Conservation (phyloP, 169 alveolate species). For the Plasmodium falciparum region DNA sequence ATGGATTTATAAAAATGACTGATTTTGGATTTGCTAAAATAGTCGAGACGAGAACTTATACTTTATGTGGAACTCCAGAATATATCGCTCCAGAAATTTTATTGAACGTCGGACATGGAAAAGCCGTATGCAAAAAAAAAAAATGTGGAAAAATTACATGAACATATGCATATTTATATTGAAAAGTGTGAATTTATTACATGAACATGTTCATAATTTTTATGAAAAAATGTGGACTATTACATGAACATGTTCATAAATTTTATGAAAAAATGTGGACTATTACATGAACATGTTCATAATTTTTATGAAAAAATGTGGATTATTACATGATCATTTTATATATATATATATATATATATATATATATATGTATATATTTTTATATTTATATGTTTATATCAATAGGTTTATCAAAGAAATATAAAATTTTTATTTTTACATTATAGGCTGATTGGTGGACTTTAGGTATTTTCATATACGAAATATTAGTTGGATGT, state of each 20-base stretch:
- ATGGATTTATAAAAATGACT: slow-evolving; percentile 97
- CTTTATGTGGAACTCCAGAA: slow-evolving; percentile 99
- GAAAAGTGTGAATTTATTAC: too few relatives aligned
- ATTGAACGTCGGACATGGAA: slow-evolving; percentile 95
- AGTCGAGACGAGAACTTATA: slow-evolving; percentile 96
- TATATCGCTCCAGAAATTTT: slow-evolving; percentile 99
- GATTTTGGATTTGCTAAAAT: slow-evolving; percentile 99
- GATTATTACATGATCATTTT: not conserved
- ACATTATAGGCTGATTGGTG: slow-evolving; percentile 93
- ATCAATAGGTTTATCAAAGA: too few relatives aligned
- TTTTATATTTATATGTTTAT: too few relatives aligned
- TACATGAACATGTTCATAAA: not conserved
- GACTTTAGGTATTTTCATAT: slow-evolving; percentile 98
- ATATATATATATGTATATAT: not conserved
- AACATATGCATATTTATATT: not conserved
- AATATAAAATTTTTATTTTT: not conserved
- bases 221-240: too few relatives aligned
- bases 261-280: not conserved
- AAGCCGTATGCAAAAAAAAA: slow-evolving; percentile 88
- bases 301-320: not conserved
- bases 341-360: not conserved
- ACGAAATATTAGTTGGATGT: slow-evolving; percentile 98
- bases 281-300: not conserved
- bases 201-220: too few relatives aligned
- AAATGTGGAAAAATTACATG: not conserved